phyloP scores from a whole-genome alignment of 805 yeast genomes.

The Candida easanensis region DNA sequence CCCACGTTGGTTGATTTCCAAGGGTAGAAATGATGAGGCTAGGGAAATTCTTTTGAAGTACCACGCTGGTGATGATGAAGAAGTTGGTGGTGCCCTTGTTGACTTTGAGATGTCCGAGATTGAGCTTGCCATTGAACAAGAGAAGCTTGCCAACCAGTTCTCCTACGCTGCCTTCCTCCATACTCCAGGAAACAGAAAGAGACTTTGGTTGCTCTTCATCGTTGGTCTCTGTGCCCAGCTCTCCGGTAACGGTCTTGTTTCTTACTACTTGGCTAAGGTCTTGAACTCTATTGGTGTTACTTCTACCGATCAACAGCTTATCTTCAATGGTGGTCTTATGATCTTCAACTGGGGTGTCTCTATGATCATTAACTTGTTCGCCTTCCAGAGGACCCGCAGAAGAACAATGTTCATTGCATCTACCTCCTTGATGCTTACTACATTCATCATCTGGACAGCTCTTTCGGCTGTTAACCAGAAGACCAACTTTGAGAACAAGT shows the following conservation, averaged over 20 bases:
- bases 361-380: neutral
- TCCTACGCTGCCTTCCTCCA: conserved; percentile 33
- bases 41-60: conserved; percentile 35
- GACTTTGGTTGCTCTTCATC: neutral
- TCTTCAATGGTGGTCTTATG: neutral
- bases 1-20: conserved; percentile 42
- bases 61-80: conserved; percentile 36
- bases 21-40: conserved; percentile 43
- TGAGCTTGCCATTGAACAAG: conserved; percentile 38
- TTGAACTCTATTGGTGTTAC: neutral
- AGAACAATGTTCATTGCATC: neutral
- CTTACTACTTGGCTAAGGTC: neutral
- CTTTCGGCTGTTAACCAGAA: conserved; percentile 43
- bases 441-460: conserved; percentile 2
- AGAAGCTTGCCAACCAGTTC: conserved; percentile 31
- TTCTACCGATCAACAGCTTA: neutral
- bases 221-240: neutral
- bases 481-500: conserved; percentile 31
- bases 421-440: neutral
- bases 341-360: neutral
- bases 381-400: neutral
- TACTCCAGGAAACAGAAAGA: conserved; percentile 14
- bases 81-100: conserved; percentile 24
- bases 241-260: neutral
- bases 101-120: conserved; percentile 41